A percentile compares a stretch with the other conserved stretches of the same genome.
Evolutionary conservation across 2,329 filamentous ascomycete genomes (phyloP).

Genomic region (Fusarium caatingaense): DNA sequence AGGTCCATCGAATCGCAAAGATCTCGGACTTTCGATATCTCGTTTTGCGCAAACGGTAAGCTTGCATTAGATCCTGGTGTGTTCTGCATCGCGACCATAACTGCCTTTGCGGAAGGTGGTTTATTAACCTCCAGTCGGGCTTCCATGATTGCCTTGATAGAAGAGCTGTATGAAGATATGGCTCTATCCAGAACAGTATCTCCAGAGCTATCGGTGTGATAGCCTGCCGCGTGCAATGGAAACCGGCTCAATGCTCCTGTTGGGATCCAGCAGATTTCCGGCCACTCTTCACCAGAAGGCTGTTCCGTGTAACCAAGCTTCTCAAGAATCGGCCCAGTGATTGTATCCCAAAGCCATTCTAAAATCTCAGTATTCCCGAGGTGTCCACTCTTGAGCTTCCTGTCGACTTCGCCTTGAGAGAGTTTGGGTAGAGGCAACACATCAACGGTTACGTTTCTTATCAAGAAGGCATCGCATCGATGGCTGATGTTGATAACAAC

Average conservation of each 20-base stretch:
- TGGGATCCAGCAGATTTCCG: not conserved
- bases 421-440: not conserved
- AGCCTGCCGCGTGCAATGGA: not conserved
- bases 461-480: not conserved
- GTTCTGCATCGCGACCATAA: not conserved
- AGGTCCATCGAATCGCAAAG: fast-evolving
- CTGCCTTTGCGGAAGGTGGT: not conserved
- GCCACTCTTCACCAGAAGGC: not conserved
- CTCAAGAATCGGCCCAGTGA: fast-evolving
- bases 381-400: fast-evolving
- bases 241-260: not conserved
- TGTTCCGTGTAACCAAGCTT: not conserved
- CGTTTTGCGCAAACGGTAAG: fast-evolving
- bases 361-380: fast-evolving
- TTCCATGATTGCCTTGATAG: not conserved
- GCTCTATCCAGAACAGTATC: not conserved
- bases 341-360: not conserved
- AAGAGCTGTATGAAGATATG: not conserved
- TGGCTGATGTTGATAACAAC: not conserved
- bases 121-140: fast-evolving
- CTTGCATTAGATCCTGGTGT: not conserved
- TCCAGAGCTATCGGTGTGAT: not conserved
- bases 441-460: not conserved
- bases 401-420: fast-evolving
- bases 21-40: not conserved